phyloP scores from a whole-genome alignment of 2,329 filamentous ascomycete species.

The Aureobasidium sp. region DNA sequence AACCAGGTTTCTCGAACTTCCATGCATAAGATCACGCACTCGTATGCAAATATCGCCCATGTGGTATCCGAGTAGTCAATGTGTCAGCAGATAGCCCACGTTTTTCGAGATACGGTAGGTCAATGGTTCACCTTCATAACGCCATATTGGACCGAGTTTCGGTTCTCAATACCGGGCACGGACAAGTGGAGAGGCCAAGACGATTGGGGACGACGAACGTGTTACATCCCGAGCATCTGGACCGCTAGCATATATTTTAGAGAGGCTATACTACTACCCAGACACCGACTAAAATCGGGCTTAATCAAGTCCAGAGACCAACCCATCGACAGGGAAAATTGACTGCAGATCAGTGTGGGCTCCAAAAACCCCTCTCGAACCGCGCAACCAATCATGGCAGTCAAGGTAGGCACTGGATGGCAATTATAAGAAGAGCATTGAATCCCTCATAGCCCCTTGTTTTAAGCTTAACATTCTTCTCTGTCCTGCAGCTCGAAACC shows the following conservation, averaged over 20 bases:
- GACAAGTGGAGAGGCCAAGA: neutral
- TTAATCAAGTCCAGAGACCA: neutral
- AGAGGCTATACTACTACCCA: constrained; percentile 1
- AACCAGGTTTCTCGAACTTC: neutral
- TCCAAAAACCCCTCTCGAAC: neutral
- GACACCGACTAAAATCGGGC: neutral
- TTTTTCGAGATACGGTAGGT: neutral
- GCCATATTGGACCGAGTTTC: constrained; percentile 9
- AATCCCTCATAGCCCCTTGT: neutral
- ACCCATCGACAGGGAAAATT: neutral
- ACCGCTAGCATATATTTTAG: neutral
- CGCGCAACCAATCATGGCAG: neutral
- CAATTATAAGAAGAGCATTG: neutral
- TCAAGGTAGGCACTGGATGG: neutral
- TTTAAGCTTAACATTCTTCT: neutral
- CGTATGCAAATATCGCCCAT: neutral
- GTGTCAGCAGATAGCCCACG: neutral
- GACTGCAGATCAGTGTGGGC: neutral
- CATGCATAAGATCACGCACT: neutral
- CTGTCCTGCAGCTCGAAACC: neutral
- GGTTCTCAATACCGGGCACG: neutral
- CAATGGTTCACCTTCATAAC: neutral
- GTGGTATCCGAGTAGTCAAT: neutral
- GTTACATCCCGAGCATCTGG: constrained; percentile 6
- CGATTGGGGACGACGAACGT: neutral